phyloP scores from a whole-genome alignment of 202 grass and related monocot species.

The Panicum virgatum region DNA sequence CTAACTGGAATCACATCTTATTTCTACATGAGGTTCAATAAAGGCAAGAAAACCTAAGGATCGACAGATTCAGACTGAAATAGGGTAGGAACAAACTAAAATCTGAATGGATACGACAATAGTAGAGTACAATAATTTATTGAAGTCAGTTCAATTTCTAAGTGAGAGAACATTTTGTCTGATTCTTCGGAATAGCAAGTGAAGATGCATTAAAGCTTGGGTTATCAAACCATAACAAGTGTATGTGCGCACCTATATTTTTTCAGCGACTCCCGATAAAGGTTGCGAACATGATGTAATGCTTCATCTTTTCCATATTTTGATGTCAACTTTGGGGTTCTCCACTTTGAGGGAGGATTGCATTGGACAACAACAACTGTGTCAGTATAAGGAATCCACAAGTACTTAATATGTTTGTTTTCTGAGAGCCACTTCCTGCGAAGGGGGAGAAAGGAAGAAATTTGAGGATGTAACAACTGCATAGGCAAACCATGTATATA shows the following conservation, averaged over 20 bases:
- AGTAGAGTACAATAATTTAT: background rate
- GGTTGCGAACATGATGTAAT: slow-evolving; percentile 60
- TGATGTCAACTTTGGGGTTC: slow-evolving; percentile 61
- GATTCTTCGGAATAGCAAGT: background rate
- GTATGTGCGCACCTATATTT: slow-evolving; percentile 69
- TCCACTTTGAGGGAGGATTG: slow-evolving; percentile 82
- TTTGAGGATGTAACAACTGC: background rate
- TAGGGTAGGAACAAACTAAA: background rate
- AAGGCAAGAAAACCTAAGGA: background rate
- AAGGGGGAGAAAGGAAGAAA: slow-evolving; percentile 19
- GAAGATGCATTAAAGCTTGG: slow-evolving; percentile 4
- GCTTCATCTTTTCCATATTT: slow-evolving; percentile 83
- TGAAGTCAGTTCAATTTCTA: background rate
- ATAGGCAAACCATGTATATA: too few species aligned
- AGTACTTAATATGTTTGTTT: slow-evolving; percentile 91
- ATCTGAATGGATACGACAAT: background rate
- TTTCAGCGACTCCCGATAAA: slow-evolving; percentile 73
- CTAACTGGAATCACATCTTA: background rate
- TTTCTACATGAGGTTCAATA: background rate
- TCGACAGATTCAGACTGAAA: background rate
- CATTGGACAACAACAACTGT: slow-evolving; percentile 73
- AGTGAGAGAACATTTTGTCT: background rate
- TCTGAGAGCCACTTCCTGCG: slow-evolving; percentile 90
- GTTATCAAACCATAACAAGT: slow-evolving; percentile 20
- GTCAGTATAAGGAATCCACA: slow-evolving; percentile 87